A percentile compares a stretch with the other conserved stretches of the same genome.
These are phyloP conservation scores for Krasilnikovozyma curviuscula DNA, from an alignment of 768 basidiomycete species.

Conservation along the genomic window DNA sequence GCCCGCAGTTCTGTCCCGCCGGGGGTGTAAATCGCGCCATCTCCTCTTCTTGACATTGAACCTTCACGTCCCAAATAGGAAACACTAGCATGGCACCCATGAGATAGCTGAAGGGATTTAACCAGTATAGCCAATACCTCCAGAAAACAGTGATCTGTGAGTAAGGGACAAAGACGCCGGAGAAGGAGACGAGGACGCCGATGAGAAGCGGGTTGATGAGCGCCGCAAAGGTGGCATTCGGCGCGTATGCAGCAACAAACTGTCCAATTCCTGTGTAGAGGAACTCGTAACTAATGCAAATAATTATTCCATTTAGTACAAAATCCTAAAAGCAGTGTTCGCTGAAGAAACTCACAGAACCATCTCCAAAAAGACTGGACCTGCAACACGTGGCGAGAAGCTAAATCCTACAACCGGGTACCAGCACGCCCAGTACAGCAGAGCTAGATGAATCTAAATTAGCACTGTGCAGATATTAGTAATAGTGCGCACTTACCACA, in stretches of 20 bases:
- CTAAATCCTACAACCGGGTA: constrained; percentile 21
- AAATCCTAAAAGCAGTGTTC: not conserved
- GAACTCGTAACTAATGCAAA: constrained; percentile 18
- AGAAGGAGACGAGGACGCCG: constrained; percentile 10
- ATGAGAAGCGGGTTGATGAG: constrained; percentile 22
- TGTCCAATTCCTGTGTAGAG: constrained; percentile 23
- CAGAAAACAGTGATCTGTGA: constrained; percentile 12
- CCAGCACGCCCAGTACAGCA: constrained; percentile 12
- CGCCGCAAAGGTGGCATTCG: constrained; percentile 21
- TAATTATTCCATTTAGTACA: too few relatives aligned
- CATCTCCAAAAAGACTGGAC: constrained; percentile 23
- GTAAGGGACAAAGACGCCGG: constrained; percentile 8
- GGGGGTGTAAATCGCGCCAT: constrained; percentile 19
- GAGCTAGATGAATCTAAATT: not conserved
- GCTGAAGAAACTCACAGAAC: too few relatives aligned
- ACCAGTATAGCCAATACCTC: constrained; percentile 20
- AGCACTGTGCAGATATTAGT: constrained; percentile 5
- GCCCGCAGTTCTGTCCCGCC: constrained; percentile 19
- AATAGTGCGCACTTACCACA: constrained; percentile 21
- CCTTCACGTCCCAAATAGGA: not conserved
- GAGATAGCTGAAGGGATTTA: constrained; percentile 6
- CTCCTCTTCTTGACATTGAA: not conserved
- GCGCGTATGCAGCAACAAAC: constrained; percentile 23
- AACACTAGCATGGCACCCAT: constrained; percentile 1
- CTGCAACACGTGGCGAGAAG: constrained; percentile 17